phyloP scores from a whole-genome alignment of 257 asterid species.

The Apocynum venetum region DNA sequence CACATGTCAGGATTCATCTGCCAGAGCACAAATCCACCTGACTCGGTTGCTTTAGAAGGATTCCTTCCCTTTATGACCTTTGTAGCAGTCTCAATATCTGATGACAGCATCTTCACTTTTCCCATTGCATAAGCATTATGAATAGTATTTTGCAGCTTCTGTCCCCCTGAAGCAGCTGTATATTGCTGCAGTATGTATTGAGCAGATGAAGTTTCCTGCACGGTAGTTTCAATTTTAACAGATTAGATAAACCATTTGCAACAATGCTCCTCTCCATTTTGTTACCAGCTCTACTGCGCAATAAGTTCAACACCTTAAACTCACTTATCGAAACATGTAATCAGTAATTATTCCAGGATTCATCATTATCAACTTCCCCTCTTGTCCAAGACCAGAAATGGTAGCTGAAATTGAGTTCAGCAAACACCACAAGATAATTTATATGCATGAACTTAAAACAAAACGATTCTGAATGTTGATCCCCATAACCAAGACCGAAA shows the following conservation, averaged over 20 bases:
- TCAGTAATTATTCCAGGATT: not conserved
- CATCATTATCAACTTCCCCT: not conserved
- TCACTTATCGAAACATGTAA: not conserved
- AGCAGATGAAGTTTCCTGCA: conserved; percentile 78
- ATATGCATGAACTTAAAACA: not conserved
- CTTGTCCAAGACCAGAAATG: not conserved
- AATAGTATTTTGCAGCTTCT: conserved; percentile 56
- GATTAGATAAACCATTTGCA: not conserved
- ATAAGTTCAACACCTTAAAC: not conserved
- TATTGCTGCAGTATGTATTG: conserved; percentile 83
- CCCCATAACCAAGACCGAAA: not conserved
- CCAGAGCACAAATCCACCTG: conserved; percentile 80
- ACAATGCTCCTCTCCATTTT: not conserved
- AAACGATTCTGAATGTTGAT: not conserved
- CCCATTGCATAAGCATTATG: conserved; percentile 85
- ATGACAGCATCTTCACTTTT: conserved; percentile 66
- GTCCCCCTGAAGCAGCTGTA: conserved; percentile 76
- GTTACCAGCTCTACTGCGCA: not conserved
- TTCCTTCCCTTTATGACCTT: conserved; percentile 61
- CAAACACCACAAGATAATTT: not conserved
- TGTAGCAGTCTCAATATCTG: conserved; percentile 72
- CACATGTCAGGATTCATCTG: conserved; percentile 84
- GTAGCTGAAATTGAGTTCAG: not conserved
- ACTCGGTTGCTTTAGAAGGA: conserved; percentile 48
- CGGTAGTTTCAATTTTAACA: not conserved